phyloP scores from a whole-genome alignment of 495 filamentous ascomycete species.

The Halenospora varia region DNA sequence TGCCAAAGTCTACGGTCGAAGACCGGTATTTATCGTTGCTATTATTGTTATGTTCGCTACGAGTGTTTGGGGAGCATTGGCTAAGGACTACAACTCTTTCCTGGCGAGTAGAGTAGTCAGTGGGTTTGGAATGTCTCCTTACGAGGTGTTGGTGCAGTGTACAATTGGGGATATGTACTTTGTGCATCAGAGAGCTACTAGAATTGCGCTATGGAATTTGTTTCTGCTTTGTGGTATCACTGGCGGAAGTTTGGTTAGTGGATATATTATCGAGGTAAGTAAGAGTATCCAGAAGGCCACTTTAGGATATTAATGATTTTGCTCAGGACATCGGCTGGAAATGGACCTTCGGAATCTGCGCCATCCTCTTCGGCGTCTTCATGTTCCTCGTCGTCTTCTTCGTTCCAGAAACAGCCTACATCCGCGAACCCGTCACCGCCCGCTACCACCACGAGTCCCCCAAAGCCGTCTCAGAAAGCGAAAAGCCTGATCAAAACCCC shows the following conservation, averaged over 20 bases:
- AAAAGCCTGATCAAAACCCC: slow-evolving; percentile 13
- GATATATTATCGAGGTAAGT: slow-evolving; percentile 44
- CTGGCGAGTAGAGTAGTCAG: slow-evolving; percentile 44
- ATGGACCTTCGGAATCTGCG: slow-evolving; percentile 53
- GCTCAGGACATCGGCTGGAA: slow-evolving; percentile 42
- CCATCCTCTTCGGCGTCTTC: slow-evolving; percentile 47
- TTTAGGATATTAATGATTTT: not conserved
- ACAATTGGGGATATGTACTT: slow-evolving; percentile 56
- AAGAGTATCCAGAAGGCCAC: not conserved
- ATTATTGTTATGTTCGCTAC: slow-evolving; percentile 54
- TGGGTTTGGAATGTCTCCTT: slow-evolving; percentile 54
- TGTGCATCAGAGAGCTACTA: slow-evolving; percentile 61
- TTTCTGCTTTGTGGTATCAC: slow-evolving; percentile 51
- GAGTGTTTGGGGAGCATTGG: slow-evolving; percentile 57
- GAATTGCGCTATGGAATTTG: slow-evolving; percentile 63
- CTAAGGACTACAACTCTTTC: slow-evolving; percentile 52
- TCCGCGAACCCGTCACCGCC: slow-evolving; percentile 29
- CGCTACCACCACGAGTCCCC: slow-evolving; percentile 17
- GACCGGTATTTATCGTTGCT: slow-evolving; percentile 56
- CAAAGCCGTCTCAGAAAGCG: slow-evolving; percentile 24
- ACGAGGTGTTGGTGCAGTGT: slow-evolving; percentile 53
- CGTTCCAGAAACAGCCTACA: slow-evolving; percentile 50
- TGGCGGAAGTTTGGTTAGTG: slow-evolving; percentile 46
- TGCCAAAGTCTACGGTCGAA: slow-evolving; percentile 61
- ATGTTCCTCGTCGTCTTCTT: slow-evolving; percentile 42